phyloP scores from a whole-genome alignment of 768 basidiomycete species.

The Phylloporus arenicola region DNA sequence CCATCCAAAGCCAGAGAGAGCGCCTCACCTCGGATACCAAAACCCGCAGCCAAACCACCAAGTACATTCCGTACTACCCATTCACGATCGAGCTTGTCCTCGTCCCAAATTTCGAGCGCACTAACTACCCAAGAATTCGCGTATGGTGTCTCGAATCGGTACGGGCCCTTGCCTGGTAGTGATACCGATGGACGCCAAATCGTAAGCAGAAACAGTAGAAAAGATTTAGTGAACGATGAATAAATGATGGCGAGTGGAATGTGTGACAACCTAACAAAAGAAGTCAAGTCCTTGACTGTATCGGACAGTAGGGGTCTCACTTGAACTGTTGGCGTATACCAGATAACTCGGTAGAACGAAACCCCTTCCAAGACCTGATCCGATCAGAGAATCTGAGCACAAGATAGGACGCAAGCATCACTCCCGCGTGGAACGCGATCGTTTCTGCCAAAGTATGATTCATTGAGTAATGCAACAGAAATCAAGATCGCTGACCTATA shows the following conservation, averaged over 20 bases:
- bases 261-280: constrained; percentile 51
- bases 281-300: neutral
- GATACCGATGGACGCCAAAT: constrained; percentile 60
- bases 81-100: constrained; percentile 70
- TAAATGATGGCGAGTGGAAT: constrained; percentile 78
- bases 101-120: constrained; percentile 58
- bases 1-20: neutral
- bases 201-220: constrained; percentile 74
- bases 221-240: constrained; percentile 78
- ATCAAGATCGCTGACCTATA: constrained; percentile 40
- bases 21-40: constrained; percentile 67
- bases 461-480: neutral
- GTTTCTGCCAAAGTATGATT: constrained; percentile 49
- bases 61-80: constrained; percentile 82
- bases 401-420: constrained; percentile 52
- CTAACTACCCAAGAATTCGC: constrained; percentile 33
- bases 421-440: constrained; percentile 64
- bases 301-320: constrained; percentile 25
- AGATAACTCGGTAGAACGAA: constrained; percentile 28
- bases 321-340: constrained; percentile 61
- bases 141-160: constrained; percentile 24
- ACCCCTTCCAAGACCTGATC: constrained; percentile 26
- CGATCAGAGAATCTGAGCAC: constrained; percentile 42
- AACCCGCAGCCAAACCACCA: constrained; percentile 84
- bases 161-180: constrained; percentile 14